Percentiles rank a stretch among this genome's conserved stretches.
Evolutionary conservation across 179 eudicot genomes (phyloP).

Genomic region (Drosera spatulata): DNA sequence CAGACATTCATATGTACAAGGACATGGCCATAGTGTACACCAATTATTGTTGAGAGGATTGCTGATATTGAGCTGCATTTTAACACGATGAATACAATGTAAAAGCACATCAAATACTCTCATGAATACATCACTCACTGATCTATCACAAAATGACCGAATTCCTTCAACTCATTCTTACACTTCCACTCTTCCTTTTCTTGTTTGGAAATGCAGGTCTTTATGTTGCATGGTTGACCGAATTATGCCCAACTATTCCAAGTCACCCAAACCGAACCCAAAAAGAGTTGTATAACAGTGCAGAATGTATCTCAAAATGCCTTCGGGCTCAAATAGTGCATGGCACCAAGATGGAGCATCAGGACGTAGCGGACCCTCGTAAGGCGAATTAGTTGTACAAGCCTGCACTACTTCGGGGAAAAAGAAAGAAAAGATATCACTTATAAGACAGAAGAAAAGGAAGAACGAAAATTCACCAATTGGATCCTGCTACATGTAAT

Average conservation of each 20-base stretch:
- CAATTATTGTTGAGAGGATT: conserved; percentile 63
- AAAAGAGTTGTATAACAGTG: no score
- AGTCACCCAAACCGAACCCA: no score
- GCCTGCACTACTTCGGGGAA: conserved; percentile 35
- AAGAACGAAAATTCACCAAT: no score
- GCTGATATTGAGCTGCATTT: conserved; percentile 73
- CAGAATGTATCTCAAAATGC: conserved; percentile 55
- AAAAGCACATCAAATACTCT: not conserved
- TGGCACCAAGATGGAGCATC: conserved; percentile 89
- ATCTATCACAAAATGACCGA: no score
- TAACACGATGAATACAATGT: not conserved
- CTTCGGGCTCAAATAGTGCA: conserved; percentile 96
- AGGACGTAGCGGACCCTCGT: conserved; percentile 54
- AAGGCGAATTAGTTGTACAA: conserved; percentile 66
- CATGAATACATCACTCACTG: no score
- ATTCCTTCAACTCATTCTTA: no score
- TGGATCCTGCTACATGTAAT: no score
- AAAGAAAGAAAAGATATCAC: not conserved
- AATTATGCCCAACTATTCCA: no score
- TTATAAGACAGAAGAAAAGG: no score
- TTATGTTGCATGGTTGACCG: no score
- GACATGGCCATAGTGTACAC: conserved; percentile 83
- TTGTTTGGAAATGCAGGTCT: no score
- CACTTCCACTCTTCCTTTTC: no score
- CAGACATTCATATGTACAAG: conserved; percentile 67